Conservation (phyloP, 768 basidiomycete species). For the Polyporus arcularius region DNA sequence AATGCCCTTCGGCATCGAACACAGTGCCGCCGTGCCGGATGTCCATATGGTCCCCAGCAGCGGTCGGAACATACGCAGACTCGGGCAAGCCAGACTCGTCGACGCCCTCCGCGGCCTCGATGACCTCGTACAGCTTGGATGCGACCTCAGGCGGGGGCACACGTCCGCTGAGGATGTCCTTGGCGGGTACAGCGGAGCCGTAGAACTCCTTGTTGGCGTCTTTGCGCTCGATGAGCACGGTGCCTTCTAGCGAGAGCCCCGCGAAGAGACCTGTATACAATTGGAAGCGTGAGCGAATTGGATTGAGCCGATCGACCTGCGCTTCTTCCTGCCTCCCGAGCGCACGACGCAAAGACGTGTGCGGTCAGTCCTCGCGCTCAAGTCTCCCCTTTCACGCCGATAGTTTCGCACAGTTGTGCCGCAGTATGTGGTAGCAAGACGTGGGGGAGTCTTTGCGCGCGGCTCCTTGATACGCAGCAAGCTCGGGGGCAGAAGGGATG, state of each 20-base stretch:
- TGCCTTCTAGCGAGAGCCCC: conserved; percentile 92
- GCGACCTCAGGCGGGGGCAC: conserved; percentile 99
- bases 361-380: too few species aligned
- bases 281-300: neutral
- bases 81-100: conserved; percentile 84
- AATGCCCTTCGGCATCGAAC: conserved; percentile 71
- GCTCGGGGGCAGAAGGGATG: neutral
- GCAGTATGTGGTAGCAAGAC: too few species aligned
- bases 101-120: conserved; percentile 92
- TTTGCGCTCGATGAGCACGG: conserved; percentile 90
- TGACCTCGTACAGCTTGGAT: conserved; percentile 89
- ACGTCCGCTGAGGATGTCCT: conserved; percentile 88
- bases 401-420: too few species aligned
- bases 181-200: conserved; percentile 84
- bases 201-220: conserved; percentile 98
- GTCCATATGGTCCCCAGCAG: conserved; percentile 58
- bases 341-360: too few species aligned
- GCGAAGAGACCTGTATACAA: conserved; percentile 83
- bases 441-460: neutral
- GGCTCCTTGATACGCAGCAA: neutral
- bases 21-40: conserved; percentile 54
- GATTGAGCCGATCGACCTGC: too few species aligned
- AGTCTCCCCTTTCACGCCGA: too few species aligned
- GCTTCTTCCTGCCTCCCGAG: too few species aligned
- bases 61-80: conserved; percentile 74